Conservation (phyloP, 148 eudicot species). For the Fallopia convolvulus region DNA sequence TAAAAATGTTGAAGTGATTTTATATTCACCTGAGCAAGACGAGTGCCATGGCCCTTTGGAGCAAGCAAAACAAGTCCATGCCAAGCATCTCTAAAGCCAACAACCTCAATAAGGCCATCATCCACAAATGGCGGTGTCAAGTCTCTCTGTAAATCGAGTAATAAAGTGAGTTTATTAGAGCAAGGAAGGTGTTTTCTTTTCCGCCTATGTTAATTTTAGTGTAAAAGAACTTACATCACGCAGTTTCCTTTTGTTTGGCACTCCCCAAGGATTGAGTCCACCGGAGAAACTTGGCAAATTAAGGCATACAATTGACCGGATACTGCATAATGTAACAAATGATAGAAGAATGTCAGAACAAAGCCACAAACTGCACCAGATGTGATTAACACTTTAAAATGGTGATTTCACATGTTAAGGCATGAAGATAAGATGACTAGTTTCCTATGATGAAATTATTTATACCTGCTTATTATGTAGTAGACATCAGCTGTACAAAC, state of each 20-base stretch:
- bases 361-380: not conserved
- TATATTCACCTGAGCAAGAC: constrained; percentile 80
- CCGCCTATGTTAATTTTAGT: not conserved
- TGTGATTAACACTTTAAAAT: not conserved
- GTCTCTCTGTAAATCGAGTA: constrained; percentile 45
- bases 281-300: constrained; percentile 98
- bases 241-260: constrained; percentile 50
- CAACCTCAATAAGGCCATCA: constrained; percentile 84
- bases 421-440: not conserved
- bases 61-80: constrained; percentile 82
- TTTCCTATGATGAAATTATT: not conserved
- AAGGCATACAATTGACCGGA: constrained; percentile 88
- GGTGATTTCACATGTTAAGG: not conserved
- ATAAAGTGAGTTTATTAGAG: not conserved
- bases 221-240: constrained; percentile 40
- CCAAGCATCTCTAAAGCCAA: constrained; percentile 97
- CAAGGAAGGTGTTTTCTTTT: not conserved
- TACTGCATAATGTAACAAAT: constrained; percentile 34
- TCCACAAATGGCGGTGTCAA: constrained; percentile 79
- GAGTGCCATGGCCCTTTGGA: constrained; percentile 94
- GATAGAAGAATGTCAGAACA: not conserved
- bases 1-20: not conserved
- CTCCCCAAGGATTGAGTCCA: constrained; percentile 98
- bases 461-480: not conserved
- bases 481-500: not conserved